Evolutionary conservation across 192 early-diverging fungal species (phyloP).

Genomic region (Obelidium mucronatum): DNA sequence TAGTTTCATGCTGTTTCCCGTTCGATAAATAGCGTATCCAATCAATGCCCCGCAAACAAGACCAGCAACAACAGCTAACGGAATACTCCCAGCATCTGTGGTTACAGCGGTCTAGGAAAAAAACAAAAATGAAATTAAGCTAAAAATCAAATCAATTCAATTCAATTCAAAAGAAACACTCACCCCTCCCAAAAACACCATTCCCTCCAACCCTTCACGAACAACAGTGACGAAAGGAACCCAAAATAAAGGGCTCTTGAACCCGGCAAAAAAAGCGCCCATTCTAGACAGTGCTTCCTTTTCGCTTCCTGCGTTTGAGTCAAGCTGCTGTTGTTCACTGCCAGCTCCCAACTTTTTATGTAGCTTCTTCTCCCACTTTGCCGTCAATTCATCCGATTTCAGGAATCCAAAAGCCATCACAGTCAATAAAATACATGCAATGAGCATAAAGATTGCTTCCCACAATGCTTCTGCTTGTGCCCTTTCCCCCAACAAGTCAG

Average conservation of each 20-base stretch:
- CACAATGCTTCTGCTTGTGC: slow-evolving; percentile 68
- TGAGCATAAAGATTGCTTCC: slow-evolving; percentile 84
- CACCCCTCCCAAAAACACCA: slow-evolving; percentile 90
- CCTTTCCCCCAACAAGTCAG: too few relatives aligned
- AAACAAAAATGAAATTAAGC: background rate
- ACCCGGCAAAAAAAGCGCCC: background rate
- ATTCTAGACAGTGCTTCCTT: background rate
- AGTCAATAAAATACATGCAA: slow-evolving; percentile 81
- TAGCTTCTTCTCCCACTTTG: slow-evolving; percentile 78
- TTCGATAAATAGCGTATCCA: slow-evolving; percentile 76
- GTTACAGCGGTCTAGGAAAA: slow-evolving; percentile 55
- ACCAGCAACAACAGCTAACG: slow-evolving; percentile 80
- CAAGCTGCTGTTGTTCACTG: slow-evolving; percentile 48
- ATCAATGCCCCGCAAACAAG: slow-evolving; percentile 70
- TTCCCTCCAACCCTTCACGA: slow-evolving; percentile 87
- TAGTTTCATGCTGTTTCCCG: slow-evolving; percentile 48
- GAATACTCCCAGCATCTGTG: slow-evolving; percentile 71
- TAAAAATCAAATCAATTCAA: background rate
- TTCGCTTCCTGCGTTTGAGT: background rate
- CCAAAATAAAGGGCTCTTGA: slow-evolving; percentile 65
- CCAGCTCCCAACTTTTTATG: background rate
- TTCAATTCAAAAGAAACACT: background rate
- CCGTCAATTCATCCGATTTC: slow-evolving; percentile 73
- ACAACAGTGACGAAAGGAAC: slow-evolving; percentile 86
- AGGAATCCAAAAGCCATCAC: slow-evolving; percentile 86